Evolutionary conservation across 345 rosid species (phyloP), one percentile per base, ranked within the genome.

Genomic region (Euphorbia peplus): DNA sequence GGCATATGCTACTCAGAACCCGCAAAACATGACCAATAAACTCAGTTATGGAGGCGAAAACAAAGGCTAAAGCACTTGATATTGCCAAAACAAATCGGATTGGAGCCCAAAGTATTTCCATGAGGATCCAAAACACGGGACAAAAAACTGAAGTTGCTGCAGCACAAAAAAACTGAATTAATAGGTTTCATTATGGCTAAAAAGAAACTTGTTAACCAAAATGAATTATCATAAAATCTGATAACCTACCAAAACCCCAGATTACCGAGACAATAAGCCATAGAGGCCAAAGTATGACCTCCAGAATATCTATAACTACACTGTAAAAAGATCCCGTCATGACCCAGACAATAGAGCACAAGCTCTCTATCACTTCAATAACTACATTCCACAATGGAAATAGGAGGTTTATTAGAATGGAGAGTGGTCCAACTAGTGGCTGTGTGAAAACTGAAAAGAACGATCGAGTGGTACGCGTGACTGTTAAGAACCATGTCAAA

Each of bases 21-120:
- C n/a, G 70, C 92, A 90, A 87, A 52, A 86, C 50, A 67, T 83
- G 83, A 39, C 86, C 84, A 19, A 85, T 42, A 42, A 78, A 76
- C 47, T 81, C 83, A 41, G 60, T 76, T 52, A 84, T 63, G 75
- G 68, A 79, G 44, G 84, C 70, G 76, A 78, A 86, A 44, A 85
- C 30, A 47, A 73, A 67, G 63, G 90, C 75, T 66, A 83, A 54
- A 70, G 78, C 72, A 68, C 80, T 82, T 46, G 83, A 82, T 30
- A 86, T 64, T 48, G 88, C 85, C 63, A 80, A 81, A 68, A 87
- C 78, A 64, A 82, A 48, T 57, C 96, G 85, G 53, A 95, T 60
- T 0, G 97, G 99, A 30, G 86, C 72, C 69, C 78, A 85, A 22
- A 95, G 62, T 71, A 85, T 71, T 78, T 90, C 98, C 92, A 88